phyloP scores from a whole-genome alignment of 768 basidiomycete species.

The Kwoniella shandongensis region DNA sequence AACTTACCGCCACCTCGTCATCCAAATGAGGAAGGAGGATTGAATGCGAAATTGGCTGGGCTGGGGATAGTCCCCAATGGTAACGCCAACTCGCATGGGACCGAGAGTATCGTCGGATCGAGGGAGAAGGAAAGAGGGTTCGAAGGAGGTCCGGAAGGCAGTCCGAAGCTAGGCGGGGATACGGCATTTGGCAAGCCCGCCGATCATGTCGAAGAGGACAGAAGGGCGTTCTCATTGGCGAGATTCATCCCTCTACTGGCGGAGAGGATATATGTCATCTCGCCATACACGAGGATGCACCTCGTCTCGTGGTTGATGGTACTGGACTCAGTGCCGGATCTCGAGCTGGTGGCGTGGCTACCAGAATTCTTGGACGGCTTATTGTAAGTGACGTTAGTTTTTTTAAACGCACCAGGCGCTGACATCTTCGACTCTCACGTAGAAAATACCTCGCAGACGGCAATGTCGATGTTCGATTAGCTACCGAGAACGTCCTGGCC shows the following conservation, averaged over 20 bases:
- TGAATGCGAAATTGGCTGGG: conserved; percentile 14
- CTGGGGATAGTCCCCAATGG: conserved; percentile 14
- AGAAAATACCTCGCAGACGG: conserved; percentile 96
- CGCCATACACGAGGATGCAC: conserved; percentile 91
- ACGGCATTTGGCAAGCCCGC: conserved; percentile 53
- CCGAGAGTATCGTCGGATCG: conserved; percentile 46
- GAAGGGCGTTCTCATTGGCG: conserved; percentile 82
- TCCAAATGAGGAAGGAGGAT: neutral
- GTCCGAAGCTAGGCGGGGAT: conserved; percentile 25
- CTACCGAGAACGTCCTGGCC: conserved; percentile 82
- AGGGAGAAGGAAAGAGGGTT: conserved; percentile 53
- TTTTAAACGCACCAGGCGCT: no score
- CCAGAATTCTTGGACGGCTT: conserved; percentile 94
- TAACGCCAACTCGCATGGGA: neutral
- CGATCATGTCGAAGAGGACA: conserved; percentile 56
- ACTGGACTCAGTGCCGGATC: conserved; percentile 91
- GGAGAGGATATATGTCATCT: conserved; percentile 91
- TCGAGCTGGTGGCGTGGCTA: conserved; percentile 90
- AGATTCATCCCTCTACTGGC: conserved; percentile 91
- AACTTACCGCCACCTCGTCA: conserved; percentile 15
- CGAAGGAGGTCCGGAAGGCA: conserved; percentile 37
- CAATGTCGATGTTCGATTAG: conserved; percentile 85
- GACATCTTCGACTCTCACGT: no score
- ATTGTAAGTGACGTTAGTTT: conserved; percentile 62
- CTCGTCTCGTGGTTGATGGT: conserved; percentile 97